phyloP scores from a whole-genome alignment of 306 rosid genomes.

The Pachyrhizus erosus region DNA sequence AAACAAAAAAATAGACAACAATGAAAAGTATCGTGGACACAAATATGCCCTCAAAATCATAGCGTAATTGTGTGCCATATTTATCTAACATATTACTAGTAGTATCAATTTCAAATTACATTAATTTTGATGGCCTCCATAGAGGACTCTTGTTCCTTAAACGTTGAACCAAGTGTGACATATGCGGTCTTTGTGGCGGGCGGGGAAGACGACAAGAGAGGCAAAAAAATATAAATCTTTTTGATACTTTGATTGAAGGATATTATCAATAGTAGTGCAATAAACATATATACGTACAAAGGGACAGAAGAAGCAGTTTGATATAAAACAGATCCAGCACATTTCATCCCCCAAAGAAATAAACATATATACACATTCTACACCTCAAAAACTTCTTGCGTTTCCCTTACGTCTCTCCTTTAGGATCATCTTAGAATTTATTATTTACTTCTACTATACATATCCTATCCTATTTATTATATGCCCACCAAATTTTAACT shows the following conservation, averaged over 20 bases:
- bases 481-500: background rate
- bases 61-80: background rate
- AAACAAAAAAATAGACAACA: background rate
- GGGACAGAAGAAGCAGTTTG: conserved; percentile 20
- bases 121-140: background rate
- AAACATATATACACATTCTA: conserved; percentile 13
- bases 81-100: background rate
- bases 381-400: conserved; percentile 33
- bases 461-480: background rate
- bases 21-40: background rate
- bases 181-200: background rate
- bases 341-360: conserved; percentile 24
- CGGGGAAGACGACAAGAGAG: background rate
- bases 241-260: background rate
- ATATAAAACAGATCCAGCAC: conserved; percentile 28
- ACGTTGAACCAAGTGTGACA: background rate
- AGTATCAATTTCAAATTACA: background rate
- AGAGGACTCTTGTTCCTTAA: background rate
- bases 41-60: background rate
- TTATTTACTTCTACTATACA: background rate
- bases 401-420: conserved; percentile 42
- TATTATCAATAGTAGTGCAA: background rate
- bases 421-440: conserved; percentile 15
- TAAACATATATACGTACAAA: background rate
- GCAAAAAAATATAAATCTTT: background rate